Conservation (phyloP, 768 basidiomycete species). For the Mycena kentingensis region DNA sequence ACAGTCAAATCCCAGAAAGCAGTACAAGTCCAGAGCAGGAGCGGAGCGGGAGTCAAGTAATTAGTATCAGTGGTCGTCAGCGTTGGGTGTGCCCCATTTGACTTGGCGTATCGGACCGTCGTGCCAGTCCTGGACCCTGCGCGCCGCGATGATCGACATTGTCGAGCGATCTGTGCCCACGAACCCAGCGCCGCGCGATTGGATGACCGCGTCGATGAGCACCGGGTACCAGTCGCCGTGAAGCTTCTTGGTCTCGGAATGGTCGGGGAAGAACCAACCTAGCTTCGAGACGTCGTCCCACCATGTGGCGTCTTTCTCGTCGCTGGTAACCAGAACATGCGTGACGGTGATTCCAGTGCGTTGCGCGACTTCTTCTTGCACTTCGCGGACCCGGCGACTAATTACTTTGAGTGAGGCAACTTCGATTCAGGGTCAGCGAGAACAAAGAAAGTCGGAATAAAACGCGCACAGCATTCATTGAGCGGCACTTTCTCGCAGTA, state of each 20-base stretch:
- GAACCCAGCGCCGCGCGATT: constrained; percentile 66
- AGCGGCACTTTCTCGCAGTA: constrained; percentile 46
- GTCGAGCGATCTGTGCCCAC: constrained; percentile 74
- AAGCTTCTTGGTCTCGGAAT: constrained; percentile 45
- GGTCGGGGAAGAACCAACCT: constrained; percentile 58
- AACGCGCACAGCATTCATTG: constrained; percentile 37
- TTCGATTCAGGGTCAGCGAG: background rate
- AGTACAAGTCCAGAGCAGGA: background rate
- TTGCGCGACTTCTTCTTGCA: constrained; percentile 48
- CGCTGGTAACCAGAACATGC: constrained; percentile 65
- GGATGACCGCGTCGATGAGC: constrained; percentile 73
- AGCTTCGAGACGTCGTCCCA: constrained; percentile 51
- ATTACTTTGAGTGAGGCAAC: constrained; percentile 57
- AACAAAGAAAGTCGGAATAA: background rate
- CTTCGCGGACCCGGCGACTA: constrained; percentile 56
- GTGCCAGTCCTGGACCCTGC: constrained; percentile 60
- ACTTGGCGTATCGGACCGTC: constrained; percentile 53
- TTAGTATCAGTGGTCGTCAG: constrained; percentile 55
- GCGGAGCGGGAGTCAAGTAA: no score
- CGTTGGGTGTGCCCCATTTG: constrained; percentile 58
- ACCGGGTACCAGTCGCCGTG: constrained; percentile 65
- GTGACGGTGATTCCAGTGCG: constrained; percentile 48
- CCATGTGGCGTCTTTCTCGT: constrained; percentile 59
- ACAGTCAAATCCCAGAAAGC: background rate
- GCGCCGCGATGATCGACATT: constrained; percentile 63